Evolutionary conservation across 1,139 yeast species (phyloP).

Genomic region (Blastobotrys malaysiensis): DNA sequence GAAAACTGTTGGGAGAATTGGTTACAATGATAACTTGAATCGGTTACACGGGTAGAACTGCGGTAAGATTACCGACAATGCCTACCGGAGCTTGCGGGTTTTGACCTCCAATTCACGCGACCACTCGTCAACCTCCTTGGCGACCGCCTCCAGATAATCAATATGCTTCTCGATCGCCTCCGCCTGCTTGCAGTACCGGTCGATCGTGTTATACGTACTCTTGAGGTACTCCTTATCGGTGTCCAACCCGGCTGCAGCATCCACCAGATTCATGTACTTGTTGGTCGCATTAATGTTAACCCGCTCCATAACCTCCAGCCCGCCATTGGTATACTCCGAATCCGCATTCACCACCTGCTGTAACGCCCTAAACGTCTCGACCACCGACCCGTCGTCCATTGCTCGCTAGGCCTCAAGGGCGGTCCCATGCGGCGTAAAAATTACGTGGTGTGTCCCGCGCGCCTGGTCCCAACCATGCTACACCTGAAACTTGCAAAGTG

Average conservation of each 20-base stretch:
- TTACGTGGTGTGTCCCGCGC: background rate
- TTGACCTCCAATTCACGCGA: slow-evolving; percentile 48
- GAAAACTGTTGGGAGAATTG: background rate
- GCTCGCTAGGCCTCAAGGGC: no score
- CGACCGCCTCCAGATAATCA: slow-evolving; percentile 41
- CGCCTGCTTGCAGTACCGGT: slow-evolving; percentile 16
- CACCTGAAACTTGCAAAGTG: background rate
- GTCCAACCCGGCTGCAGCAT: slow-evolving; percentile 25
- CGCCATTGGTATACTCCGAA: slow-evolving; percentile 28
- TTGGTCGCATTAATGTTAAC: slow-evolving; percentile 28
- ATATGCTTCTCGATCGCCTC: slow-evolving; percentile 43
- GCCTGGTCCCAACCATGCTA: background rate
- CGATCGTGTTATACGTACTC: slow-evolving; percentile 17
- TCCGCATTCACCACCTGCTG: slow-evolving; percentile 29
- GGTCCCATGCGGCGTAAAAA: background rate
- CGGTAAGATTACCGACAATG: background rate
- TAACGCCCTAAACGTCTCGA: slow-evolving; percentile 12
- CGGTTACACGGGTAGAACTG: background rate
- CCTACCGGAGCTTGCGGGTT: slow-evolving; percentile 24
- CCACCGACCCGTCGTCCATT: background rate
- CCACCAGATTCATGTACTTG: slow-evolving; percentile 28
- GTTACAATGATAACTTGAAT: background rate
- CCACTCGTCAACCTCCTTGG: slow-evolving; percentile 57
- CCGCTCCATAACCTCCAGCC: slow-evolving; percentile 33
- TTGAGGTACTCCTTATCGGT: slow-evolving; percentile 21